Evolutionary conservation across 1,284 basidiomycete genomes (phyloP).

Genomic region (Trametes hirsuta): DNA sequence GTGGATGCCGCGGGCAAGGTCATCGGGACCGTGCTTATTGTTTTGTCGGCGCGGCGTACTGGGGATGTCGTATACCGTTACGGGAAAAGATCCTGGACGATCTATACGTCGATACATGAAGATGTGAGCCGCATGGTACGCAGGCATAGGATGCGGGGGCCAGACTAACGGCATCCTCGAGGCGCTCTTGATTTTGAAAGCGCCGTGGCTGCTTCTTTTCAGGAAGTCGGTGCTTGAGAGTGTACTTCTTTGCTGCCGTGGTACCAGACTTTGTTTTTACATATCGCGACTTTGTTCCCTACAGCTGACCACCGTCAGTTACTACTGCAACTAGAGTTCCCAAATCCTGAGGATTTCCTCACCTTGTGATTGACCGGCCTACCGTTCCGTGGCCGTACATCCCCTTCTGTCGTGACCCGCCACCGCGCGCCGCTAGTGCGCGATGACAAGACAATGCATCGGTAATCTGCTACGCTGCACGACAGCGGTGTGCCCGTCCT

Average conservation of each 20-base stretch:
- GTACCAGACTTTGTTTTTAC: too few relatives aligned
- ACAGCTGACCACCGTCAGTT: too few relatives aligned
- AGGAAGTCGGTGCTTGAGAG: too few relatives aligned
- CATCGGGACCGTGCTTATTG: conserved; percentile 12
- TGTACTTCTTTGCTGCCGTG: too few relatives aligned
- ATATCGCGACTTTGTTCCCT: too few relatives aligned
- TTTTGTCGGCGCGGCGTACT: background rate
- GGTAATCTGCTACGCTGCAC: background rate
- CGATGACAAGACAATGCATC: background rate
- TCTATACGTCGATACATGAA: background rate
- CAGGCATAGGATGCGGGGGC: background rate
- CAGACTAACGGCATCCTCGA: background rate
- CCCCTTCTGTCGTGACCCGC: background rate
- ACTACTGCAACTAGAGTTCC: too few relatives aligned
- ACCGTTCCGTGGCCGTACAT: conserved; percentile 2
- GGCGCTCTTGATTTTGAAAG: background rate
- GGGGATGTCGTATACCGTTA: background rate
- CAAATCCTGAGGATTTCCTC: background rate
- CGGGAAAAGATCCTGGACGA: background rate
- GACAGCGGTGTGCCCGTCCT: background rate
- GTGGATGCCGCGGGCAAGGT: background rate
- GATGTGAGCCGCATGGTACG: background rate
- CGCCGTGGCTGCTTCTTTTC: background rate
- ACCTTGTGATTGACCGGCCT: background rate
- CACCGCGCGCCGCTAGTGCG: background rate